Percentiles rank a stretch among this genome's conserved stretches.
These are phyloP conservation scores for Auriscalpium microsporum DNA, from an alignment of 768 basidiomycete species.

Conservation along the genomic window DNA sequence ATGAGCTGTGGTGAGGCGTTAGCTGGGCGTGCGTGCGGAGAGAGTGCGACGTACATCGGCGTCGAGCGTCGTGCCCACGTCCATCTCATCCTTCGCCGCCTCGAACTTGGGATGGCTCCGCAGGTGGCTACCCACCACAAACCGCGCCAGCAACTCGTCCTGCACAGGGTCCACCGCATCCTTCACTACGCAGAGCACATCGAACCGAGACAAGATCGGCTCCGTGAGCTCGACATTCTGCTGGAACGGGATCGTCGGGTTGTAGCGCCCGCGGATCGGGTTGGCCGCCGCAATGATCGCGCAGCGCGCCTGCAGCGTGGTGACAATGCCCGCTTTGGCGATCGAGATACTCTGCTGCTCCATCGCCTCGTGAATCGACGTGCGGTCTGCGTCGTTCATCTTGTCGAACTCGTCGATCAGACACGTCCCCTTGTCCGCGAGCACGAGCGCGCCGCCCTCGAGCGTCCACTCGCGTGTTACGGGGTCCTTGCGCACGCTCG, in stretches of 20 bases:
- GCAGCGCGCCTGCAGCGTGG: conserved; percentile 95
- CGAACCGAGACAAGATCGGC: conserved; percentile 96
- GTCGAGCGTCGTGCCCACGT: conserved; percentile 82
- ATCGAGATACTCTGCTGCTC: conserved; percentile 99
- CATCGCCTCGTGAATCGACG: conserved; percentile 99
- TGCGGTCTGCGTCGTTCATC: conserved; percentile 98
- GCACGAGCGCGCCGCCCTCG: conserved; percentile 95
- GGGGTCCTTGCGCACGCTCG: conserved; percentile 97
- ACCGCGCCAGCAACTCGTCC: conserved; percentile 92
- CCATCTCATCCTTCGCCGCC: conserved; percentile 80
- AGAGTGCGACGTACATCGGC: conserved; percentile 61
- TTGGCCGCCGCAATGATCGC: conserved; percentile 98
- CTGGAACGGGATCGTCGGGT: conserved; percentile 95
- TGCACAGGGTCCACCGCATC: conserved; percentile 94
- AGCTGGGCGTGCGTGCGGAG: background rate
- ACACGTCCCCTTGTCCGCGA: conserved; percentile 96
- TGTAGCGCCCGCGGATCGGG: conserved; percentile 94
- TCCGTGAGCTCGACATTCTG: conserved; percentile 99
- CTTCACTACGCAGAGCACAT: conserved; percentile 96
- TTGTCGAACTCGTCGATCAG: conserved; percentile 99
- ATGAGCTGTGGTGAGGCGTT: conserved; percentile 56
- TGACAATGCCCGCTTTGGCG: conserved; percentile 97
- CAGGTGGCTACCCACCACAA: conserved; percentile 96
- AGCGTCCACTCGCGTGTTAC: conserved; percentile 97
- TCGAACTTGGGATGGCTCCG: conserved; percentile 93